Percentiles rank a stretch among this genome's conserved stretches.
Evolutionary conservation across 768 basidiomycete species (phyloP).

Genomic region (Boletus rubropictus): DNA sequence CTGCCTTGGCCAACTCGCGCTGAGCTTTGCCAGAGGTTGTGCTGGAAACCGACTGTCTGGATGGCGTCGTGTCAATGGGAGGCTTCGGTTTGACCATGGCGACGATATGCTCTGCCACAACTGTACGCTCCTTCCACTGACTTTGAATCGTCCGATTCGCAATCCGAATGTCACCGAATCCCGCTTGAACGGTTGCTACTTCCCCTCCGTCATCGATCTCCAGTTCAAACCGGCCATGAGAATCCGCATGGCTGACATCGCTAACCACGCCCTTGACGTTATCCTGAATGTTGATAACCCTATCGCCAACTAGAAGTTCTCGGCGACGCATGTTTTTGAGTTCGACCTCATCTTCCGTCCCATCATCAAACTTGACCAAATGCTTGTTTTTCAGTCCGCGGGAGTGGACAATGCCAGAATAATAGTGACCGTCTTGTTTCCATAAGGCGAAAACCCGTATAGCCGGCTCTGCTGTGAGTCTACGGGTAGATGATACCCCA

Average conservation of each 20-base stretch:
- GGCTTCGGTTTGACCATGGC: constrained; percentile 36
- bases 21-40: constrained; percentile 31
- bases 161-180: constrained; percentile 42
- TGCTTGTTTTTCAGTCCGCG: constrained; percentile 32
- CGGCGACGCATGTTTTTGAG: constrained; percentile 49
- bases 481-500: constrained; percentile 24
- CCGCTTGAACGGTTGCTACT: constrained; percentile 23
- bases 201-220: constrained; percentile 35
- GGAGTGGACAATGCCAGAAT: constrained; percentile 50
- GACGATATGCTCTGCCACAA: constrained; percentile 40
- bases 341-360: constrained; percentile 40
- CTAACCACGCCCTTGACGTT: constrained; percentile 27
- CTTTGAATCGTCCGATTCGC: constrained; percentile 43
- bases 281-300: constrained; percentile 39
- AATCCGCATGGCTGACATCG: constrained; percentile 29
- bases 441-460: constrained; percentile 70
- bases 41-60: constrained; percentile 39
- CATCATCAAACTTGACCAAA: constrained; percentile 64
- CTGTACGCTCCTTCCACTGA: constrained; percentile 49
- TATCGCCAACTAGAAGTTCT: constrained; percentile 50
- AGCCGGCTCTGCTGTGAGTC: constrained; percentile 20
- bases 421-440: constrained; percentile 55
- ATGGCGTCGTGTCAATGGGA: constrained; percentile 41
- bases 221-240: constrained; percentile 32
- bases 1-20: constrained; percentile 43